Conservation (phyloP, 1,284 basidiomycete species). For the Pseudozyma tsukubaensis region DNA sequence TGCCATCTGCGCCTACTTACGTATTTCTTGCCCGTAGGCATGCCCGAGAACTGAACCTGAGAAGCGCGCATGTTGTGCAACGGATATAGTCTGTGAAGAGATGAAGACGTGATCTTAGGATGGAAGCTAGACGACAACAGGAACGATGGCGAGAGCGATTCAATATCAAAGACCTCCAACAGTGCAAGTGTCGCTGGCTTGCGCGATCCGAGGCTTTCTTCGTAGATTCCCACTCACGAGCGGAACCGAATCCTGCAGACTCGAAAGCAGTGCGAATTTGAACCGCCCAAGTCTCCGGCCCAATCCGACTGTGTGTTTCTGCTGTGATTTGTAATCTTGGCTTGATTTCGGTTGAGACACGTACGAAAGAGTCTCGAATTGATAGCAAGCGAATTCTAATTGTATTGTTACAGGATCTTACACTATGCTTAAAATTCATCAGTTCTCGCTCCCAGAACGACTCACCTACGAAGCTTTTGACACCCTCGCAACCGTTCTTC, state of each 20-base stretch:
- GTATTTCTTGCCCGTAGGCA: conserved; percentile 65
- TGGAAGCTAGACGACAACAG: conserved; percentile 1
- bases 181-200: background rate
- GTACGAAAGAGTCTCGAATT: conserved; percentile 8
- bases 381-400: background rate
- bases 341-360: background rate
- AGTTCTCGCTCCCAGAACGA: no score
- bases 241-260: conserved; percentile 16
- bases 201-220: conserved; percentile 19
- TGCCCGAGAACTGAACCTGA: conserved; percentile 54
- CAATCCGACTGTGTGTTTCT: conserved; percentile 9
- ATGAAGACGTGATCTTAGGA: conserved; percentile 7
- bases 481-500: no score
- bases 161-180: background rate
- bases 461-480: no score
- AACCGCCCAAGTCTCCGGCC: conserved; percentile 1
- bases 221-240: background rate
- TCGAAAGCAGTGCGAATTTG: conserved; percentile 2
- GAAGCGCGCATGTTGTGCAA: conserved; percentile 46
- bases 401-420: no score
- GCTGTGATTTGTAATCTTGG: conserved; percentile 5
- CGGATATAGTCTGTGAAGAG: background rate
- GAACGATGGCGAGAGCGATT: conserved; percentile 9
- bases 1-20: conserved; percentile 30
- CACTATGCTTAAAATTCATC: no score